Conservation (phyloP, 177 flowering plant genomes). For the Telopea speciosissima region DNA sequence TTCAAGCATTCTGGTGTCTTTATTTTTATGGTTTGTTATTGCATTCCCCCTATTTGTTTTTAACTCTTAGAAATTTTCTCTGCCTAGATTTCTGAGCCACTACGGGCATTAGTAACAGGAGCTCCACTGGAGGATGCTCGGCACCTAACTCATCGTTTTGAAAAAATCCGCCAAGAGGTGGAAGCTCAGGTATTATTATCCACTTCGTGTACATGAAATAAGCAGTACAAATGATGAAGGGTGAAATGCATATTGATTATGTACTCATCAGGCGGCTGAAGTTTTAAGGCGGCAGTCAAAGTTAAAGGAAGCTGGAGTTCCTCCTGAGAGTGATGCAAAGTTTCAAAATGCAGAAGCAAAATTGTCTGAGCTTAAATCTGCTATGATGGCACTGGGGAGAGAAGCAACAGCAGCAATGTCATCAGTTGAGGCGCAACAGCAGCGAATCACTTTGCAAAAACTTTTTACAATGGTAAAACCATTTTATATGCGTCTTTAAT, state of each 20-base stretch:
- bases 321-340: slow-evolving; percentile 52
- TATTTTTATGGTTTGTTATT: neutral
- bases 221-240: slow-evolving; percentile 1
- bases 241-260: slow-evolving; percentile 12
- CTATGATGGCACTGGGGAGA: slow-evolving; percentile 57
- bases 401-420: slow-evolving; percentile 85
- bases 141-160: slow-evolving; percentile 58
- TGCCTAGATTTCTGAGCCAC: slow-evolving; percentile 60
- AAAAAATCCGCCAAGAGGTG: slow-evolving; percentile 68
- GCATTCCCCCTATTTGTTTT: neutral
- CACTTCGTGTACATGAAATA: slow-evolving; percentile 4
- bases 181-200: slow-evolving; percentile 77
- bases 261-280: slow-evolving; percentile 58
- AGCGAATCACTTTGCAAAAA: slow-evolving; percentile 53
- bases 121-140: slow-evolving; percentile 86
- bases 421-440: slow-evolving; percentile 85
- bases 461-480: slow-evolving; percentile 58
- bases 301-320: slow-evolving; percentile 41
- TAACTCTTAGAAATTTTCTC: slow-evolving; percentile 3
- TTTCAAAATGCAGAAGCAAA: slow-evolving; percentile 72
- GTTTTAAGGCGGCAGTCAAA: slow-evolving; percentile 62
- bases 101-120: slow-evolving; percentile 48
- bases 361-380: slow-evolving; percentile 58
- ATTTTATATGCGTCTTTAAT: neutral
- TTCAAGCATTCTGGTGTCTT: neutral